Conservation (phyloP, 2,329 filamentous ascomycete genomes). For the Neonectria neomacrospora region DNA sequence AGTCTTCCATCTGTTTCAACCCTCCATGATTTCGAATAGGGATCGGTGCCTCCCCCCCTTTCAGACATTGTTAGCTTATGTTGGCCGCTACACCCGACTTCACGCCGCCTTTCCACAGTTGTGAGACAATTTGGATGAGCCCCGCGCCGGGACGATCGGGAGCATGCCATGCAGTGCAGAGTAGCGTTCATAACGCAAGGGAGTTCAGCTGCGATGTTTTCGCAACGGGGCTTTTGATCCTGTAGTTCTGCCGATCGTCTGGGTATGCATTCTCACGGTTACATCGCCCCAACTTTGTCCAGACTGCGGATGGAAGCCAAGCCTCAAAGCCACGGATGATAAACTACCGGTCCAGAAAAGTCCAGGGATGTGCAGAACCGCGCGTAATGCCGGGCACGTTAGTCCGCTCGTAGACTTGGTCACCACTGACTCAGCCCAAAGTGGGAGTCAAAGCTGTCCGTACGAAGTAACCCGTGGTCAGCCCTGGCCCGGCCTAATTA, state of each 20-base stretch:
- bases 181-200: background rate
- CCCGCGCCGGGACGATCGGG: background rate
- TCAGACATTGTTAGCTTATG: background rate
- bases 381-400: background rate
- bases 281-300: background rate
- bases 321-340: background rate
- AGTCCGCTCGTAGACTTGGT: background rate
- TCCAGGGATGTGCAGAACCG: no score
- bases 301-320: background rate
- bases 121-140: background rate
- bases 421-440: background rate
- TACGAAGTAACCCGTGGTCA: background rate
- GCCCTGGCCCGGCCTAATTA: background rate
- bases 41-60: background rate
- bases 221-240: background rate
- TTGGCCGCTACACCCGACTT: background rate
- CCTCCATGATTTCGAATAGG: background rate
- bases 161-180: background rate
- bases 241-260: background rate
- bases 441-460: background rate
- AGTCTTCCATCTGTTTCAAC: background rate
- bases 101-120: background rate
- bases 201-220: background rate
- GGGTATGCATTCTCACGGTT: background rate
- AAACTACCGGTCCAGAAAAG: background rate